These are phyloP conservation scores for Lathyrus oleraceus DNA, from an alignment of 306 rosid genomes.

Conservation along the genomic window DNA sequence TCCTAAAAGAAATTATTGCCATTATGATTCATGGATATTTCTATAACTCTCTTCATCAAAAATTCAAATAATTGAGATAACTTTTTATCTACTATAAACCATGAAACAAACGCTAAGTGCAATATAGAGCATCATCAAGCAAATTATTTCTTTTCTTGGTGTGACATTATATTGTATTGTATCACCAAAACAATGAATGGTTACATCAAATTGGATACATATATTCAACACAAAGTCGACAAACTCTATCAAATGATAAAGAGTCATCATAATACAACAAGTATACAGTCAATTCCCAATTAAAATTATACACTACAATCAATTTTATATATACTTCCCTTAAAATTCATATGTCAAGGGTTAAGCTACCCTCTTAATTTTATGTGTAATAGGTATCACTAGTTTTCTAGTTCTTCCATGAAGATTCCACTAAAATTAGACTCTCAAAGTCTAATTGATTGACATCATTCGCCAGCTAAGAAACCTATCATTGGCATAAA, in stretches of 20 bases:
- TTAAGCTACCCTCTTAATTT: constrained; percentile 8
- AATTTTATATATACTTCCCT: constrained; percentile 9
- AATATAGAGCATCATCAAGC: neutral
- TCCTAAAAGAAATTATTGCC: constrained; percentile 23
- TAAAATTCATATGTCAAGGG: constrained; percentile 13
- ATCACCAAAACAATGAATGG: constrained; percentile 51
- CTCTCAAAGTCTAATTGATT: constrained; percentile 45
- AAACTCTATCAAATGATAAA: constrained; percentile 45
- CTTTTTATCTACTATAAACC: constrained; percentile 25
- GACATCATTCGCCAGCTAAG: constrained; percentile 42
- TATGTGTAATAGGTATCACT: constrained; percentile 35
- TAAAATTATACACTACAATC: constrained; percentile 16
- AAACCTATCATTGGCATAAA: constrained; percentile 40
- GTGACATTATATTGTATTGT: constrained; percentile 39
- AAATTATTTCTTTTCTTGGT: constrained; percentile 12
- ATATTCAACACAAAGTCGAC: constrained; percentile 34
- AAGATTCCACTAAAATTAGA: constrained; percentile 43
- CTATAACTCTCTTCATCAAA: neutral
- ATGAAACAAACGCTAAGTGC: constrained; percentile 10
- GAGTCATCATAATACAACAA: constrained; percentile 17
- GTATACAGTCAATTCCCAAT: constrained; percentile 33
- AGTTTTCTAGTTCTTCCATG: constrained; percentile 33
- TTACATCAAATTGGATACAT: constrained; percentile 52
- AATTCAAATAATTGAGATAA: neutral
- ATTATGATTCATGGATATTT: constrained; percentile 36